These are phyloP conservation scores for Dipsacomyces acuminosporus DNA, from an alignment of 371 early-diverging fungal species.

Conservation along the genomic window DNA sequence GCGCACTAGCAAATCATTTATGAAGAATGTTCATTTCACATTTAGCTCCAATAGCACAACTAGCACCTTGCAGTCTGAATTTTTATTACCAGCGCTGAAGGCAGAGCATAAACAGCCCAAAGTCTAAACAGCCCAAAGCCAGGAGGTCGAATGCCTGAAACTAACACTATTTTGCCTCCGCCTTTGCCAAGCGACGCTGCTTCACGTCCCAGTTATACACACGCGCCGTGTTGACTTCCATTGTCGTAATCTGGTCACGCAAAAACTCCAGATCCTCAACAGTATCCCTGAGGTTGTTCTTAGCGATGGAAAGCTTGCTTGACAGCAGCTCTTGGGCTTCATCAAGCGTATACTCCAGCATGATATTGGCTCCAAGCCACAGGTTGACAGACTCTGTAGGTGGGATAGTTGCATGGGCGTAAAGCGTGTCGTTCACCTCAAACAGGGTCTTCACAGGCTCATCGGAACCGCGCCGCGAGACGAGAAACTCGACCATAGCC, in stretches of 20 bases:
- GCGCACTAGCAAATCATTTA: too few species aligned
- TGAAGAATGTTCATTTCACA: too few species aligned
- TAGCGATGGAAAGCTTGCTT: constrained; percentile 73
- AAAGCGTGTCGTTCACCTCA: constrained; percentile 92
- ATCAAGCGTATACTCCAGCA: constrained; percentile 89
- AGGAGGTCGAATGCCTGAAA: neutral
- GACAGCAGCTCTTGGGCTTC: constrained; percentile 81
- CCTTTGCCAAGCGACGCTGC: constrained; percentile 61
- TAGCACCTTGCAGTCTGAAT: too few species aligned
- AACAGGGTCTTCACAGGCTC: constrained; percentile 79
- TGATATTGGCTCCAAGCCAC: constrained; percentile 97
- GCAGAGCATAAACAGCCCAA: too few species aligned
- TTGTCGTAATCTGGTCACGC: constrained; percentile 94
- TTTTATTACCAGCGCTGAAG: too few species aligned
- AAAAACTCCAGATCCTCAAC: constrained; percentile 91
- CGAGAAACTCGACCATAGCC: constrained; percentile 75
- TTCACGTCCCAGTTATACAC: constrained; percentile 98
- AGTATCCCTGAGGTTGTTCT: constrained; percentile 62
- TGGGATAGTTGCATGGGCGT: constrained; percentile 75
- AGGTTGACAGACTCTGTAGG: constrained; percentile 77
- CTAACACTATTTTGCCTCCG: neutral
- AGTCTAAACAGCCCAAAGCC: too few species aligned
- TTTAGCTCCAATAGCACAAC: too few species aligned
- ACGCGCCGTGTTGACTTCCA: constrained; percentile 97
- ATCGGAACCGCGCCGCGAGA: constrained; percentile 57